Evolutionary conservation across 139 green algal genomes (phyloP).

Genomic region (Nannochloris sp.): DNA sequence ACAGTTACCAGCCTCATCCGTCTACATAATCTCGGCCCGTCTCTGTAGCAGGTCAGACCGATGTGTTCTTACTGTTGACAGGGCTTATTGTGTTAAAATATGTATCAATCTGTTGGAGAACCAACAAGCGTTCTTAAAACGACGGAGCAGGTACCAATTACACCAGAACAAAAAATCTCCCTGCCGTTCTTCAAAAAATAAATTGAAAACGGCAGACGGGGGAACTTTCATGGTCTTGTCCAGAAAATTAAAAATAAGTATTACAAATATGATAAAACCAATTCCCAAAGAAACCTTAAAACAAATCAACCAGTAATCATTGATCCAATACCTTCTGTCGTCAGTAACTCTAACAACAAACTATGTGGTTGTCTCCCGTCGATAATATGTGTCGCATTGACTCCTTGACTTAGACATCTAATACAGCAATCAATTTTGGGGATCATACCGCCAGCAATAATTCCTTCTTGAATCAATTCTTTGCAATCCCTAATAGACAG

Average conservation of each 20-base stretch:
- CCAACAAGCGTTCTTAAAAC: too few relatives aligned
- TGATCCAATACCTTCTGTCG: slow-evolving; percentile 90
- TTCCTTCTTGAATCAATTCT: slow-evolving; percentile 78
- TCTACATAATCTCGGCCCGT: too few relatives aligned
- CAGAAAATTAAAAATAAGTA: not conserved
- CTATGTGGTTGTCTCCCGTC: slow-evolving; percentile 89
- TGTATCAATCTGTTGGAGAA: too few relatives aligned
- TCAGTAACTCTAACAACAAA: slow-evolving; percentile 96
- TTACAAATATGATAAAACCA: not conserved
- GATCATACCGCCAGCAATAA: slow-evolving; percentile 92
- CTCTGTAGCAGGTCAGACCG: too few relatives aligned
- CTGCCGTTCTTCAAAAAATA: too few relatives aligned
- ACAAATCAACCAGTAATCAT: slow-evolving; percentile 89
- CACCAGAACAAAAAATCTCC: too few relatives aligned
- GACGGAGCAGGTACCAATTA: too few relatives aligned
- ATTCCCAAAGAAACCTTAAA: not conserved
- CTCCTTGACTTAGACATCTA: slow-evolving; percentile 86
- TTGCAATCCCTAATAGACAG: slow-evolving; percentile 65
- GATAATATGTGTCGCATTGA: slow-evolving; percentile 95
- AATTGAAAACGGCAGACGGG: too few relatives aligned
- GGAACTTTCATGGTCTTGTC: too few relatives aligned
- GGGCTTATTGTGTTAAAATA: too few relatives aligned
- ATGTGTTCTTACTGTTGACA: too few relatives aligned
- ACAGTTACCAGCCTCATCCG: too few relatives aligned
- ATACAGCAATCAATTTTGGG: slow-evolving; percentile 90